phyloP scores from a whole-genome alignment of 805 yeast genomes.

The Metschnikowia rubicola region DNA sequence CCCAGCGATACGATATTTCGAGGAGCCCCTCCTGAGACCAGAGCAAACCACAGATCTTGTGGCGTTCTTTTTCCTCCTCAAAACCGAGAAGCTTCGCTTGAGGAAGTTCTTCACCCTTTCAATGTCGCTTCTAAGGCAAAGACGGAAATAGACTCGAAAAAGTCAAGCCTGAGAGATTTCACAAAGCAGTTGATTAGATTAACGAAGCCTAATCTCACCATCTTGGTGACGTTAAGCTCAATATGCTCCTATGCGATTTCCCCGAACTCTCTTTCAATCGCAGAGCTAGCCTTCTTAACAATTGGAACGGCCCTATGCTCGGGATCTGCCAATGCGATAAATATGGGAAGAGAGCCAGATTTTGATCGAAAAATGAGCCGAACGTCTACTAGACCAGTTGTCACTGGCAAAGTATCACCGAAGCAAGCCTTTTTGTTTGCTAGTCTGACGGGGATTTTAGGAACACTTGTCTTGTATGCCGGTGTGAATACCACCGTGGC shows the following conservation, averaged over 20 bases:
- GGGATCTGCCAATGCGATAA: conserved; percentile 93
- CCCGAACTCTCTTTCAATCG: conserved; percentile 73
- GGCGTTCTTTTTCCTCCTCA: too few species aligned
- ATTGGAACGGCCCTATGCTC: conserved; percentile 84
- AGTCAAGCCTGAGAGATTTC: conserved; percentile 16
- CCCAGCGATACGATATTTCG: too few species aligned
- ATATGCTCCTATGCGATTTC: conserved; percentile 92
- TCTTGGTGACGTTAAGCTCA: conserved; percentile 84
- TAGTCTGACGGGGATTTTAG: conserved; percentile 63
- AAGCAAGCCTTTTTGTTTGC: conserved; percentile 81
- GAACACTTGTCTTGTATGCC: conserved; percentile 60
- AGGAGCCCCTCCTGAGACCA: too few species aligned
- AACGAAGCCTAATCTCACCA: conserved; percentile 87
- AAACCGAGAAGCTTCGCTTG: neutral
- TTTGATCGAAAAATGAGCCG: conserved; percentile 85
- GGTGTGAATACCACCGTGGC: conserved; percentile 92
- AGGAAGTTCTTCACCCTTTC: conserved; percentile 47
- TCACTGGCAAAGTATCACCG: conserved; percentile 73
- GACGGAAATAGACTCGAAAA: conserved; percentile 7
- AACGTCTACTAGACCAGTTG: conserved; percentile 87
- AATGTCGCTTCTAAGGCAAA: conserved; percentile 43
- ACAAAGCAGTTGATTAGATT: conserved; percentile 66
- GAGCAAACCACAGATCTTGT: too few species aligned
- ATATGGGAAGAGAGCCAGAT: conserved; percentile 94
- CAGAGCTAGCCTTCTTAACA: conserved; percentile 68